Base-by-base conservation (phyloP, 2,329 filamentous ascomycete species). In the Sordariomycetes sp. region DNA sequence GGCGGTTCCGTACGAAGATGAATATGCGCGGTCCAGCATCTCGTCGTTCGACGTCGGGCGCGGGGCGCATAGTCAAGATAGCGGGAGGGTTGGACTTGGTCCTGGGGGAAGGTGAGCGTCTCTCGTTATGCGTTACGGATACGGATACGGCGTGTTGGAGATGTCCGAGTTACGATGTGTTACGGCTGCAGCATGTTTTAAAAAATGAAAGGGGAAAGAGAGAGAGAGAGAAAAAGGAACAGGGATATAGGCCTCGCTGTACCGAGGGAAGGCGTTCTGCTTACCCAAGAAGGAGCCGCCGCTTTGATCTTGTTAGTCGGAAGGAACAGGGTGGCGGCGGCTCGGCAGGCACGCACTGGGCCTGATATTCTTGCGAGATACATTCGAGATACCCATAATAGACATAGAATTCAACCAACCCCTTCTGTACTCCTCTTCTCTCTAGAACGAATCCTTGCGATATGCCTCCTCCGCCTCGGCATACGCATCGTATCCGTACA, bases 11-110 rank as follows among this genome's bases (percentile, higher is more conserved):
- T 57, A 57, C 24, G 28, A 62, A 52, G 57, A 65, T 8, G 63
- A 65, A 20, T 60, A 60, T 37, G 65, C 62, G 24, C 68, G 68
- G 2, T 62, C 64, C 3, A 68, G 64, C 50, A 59, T 61, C 54
- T 64, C 62, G 12, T 65, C 64, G 11, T 60, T 64, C 3, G 62
- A 64, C 2, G 22, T 57, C 10, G 64, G 61, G 40, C 53, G 64
- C 50, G 64, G 65, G 20, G 62, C 63, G 5, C 59, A 61, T 40
- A 64, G 63, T 22, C 63, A 65, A 52, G 58, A 64, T 35, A 60
- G 60, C 37, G 63, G 63, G 22, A 57, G 61, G 16, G 61, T 61
- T 28, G 59, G 63, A 3, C 60, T 63, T 12, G 28, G 46, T 12
- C 32, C 28, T 18, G 25, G 32, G 20, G 58, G 59, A 3, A 55